Base-by-base conservation (phyloP, 1,284 basidiomycete genomes). In the Microstroma glucosiphilum region DNA sequence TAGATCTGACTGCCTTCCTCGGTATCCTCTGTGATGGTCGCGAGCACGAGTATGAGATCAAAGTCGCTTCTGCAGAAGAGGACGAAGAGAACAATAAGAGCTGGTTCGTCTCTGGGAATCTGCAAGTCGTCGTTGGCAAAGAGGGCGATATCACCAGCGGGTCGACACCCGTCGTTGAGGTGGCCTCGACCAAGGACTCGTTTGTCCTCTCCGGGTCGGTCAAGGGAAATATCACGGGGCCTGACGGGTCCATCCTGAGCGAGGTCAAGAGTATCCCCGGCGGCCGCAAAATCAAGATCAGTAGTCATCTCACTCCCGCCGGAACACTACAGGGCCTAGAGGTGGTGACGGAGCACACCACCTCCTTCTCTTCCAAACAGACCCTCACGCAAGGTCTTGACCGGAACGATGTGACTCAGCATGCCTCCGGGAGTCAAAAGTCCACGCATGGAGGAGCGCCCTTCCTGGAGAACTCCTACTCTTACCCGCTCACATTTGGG, bases 1-100 rank as follows among this genome's bases (percentile, higher is more conserved):
- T 90, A 48, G 89, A 91, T 76, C 80, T 90, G 58, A 89, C 89
- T 15, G 88, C 89, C 0, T 91, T 90, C 76, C 82, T 88, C 0
- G 88, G 88, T 6, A 71, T 86, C 21, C 82, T 91, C 43, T 83
- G 86, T 0, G 88, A 90, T 70, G 86, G 86, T 1, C 76, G 83
- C 23, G 80, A 86, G 21, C 89, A 91, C 75, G 85, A 80, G 43
- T 84, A 90, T 69, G 84, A 85, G 53, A 80, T 91, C 23, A 86
- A 88, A 66, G 87, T 91, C 30, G 85, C 83, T 15, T 89, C 88
- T 0, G 86, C 87, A 4, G 88, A 90, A 71, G 68, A 79, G 1
- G 83, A 88, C 68, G 86, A 86, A 64, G 80, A 83, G 8, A 86
- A 88, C 71, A 84, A 88, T 61, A 67, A 66, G 11, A 88, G 89